Evolutionary conservation across 768 basidiomycete genomes (phyloP), one percentile per base, ranked within the genome.

Genomic region (Mycena rebaudengoi): DNA sequence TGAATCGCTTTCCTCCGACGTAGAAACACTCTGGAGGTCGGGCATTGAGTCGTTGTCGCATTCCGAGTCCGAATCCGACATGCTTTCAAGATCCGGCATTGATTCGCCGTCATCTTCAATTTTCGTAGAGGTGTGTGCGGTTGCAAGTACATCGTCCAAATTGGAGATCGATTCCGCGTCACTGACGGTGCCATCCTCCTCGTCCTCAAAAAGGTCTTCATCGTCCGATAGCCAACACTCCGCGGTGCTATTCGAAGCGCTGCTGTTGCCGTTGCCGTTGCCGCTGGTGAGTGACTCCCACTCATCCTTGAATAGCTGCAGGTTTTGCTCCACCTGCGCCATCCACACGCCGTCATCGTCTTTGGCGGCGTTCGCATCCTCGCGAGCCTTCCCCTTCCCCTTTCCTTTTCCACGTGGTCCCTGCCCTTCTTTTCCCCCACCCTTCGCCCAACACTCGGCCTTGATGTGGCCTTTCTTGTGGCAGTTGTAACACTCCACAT

Each of bases 401-500:
- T 56, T 18, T 33, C 30, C 43, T 33, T 21, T 65, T 46, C 28
- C 46, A 55, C 32, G 49, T 2, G 62, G 72, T 6, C 70, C 62
- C 53, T 66, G 49, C 16, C 70, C 71, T 32, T 70, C 70, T 48
- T 69, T 71, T 1, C 68, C 68, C 20, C 70, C 58, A 13, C 58
- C 45, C 4, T 32, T 37, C n/a, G n/a, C 54, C 40, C 40, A 56
- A 30, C 54, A 56, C 48, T 26, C 71, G 58, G 66, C 63, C 30
- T 64, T 69, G 18, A 63, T 14, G 32, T 73, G 71, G 4, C 71
- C 69, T 14, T 60, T 54, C 59, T 66, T 66, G 55, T 49, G 53
- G 62, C 71, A 73, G 52, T 71, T 71, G 44, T 43, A 63, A 46
- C 72, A 71, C 48, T 66, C 65, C 23, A 62, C 54, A 23, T 55